A percentile compares a stretch with the other conserved stretches of the same genome.
Evolutionary conservation across 2,329 filamentous ascomycete genomes (phyloP).

Genomic region (Hortaea werneckii): DNA sequence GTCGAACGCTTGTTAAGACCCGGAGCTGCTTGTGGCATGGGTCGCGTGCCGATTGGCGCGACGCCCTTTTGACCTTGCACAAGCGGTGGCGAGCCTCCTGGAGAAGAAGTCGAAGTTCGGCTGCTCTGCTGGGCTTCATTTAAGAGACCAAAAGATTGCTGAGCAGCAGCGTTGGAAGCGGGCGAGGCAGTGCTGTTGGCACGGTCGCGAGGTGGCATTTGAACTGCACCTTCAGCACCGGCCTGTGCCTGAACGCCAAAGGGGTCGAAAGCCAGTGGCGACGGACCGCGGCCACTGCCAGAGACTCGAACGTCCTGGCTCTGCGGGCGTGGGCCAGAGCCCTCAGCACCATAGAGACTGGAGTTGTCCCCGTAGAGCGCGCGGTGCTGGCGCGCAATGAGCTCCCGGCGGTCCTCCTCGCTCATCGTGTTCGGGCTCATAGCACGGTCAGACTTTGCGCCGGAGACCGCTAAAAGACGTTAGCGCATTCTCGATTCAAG

Average conservation of each 20-base stretch:
- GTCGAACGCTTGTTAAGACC: conserved; percentile 71
- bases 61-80: conserved; percentile 57
- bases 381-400: conserved; percentile 91
- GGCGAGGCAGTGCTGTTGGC: conserved; percentile 71
- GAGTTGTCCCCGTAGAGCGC: conserved; percentile 75
- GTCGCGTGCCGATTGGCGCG: conserved; percentile 87
- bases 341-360: conserved; percentile 61
- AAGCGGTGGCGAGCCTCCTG: conserved; percentile 66
- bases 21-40: conserved; percentile 51
- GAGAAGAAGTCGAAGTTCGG: conserved; percentile 78
- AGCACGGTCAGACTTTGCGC: conserved; percentile 73
- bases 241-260: conserved; percentile 46
- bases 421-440: conserved; percentile 79
- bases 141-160: conserved; percentile 31
- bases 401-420: conserved; percentile 89
- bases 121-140: conserved; percentile 53
- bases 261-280: conserved; percentile 70
- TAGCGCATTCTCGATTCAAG: too few relatives aligned
- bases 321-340: conserved; percentile 53
- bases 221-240: conserved; percentile 43
- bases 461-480: conserved; percentile 49
- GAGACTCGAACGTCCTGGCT: conserved; percentile 55
- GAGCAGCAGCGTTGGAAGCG: conserved; percentile 51
- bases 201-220: conserved; percentile 41
- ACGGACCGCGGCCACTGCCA: conserved; percentile 60